Evolutionary conservation across 768 basidiomycete genomes (phyloP).

Genomic region (Tephrocybe sp.): DNA sequence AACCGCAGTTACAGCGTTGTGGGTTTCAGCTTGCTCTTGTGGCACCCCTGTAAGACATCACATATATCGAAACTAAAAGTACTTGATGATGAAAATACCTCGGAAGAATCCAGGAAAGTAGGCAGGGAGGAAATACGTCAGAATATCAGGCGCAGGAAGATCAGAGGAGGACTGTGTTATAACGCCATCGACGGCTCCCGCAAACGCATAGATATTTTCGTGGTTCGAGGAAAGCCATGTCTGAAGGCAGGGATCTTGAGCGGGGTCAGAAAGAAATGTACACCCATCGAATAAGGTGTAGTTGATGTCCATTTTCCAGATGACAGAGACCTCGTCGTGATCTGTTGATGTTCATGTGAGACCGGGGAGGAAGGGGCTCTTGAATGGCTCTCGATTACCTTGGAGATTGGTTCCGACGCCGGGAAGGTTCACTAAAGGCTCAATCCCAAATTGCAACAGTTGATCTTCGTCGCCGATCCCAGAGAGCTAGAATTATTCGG

Average conservation of each 20-base stretch:
- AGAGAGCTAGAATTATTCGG: conserved; percentile 23
- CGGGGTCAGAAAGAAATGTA: conserved; percentile 24
- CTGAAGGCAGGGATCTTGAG: conserved; percentile 27
- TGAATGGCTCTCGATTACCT: conserved; percentile 18
- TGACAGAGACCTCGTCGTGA: conserved; percentile 31
- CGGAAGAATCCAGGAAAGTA: conserved; percentile 27
- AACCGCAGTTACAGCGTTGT: conserved; percentile 24
- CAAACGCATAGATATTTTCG: conserved; percentile 27
- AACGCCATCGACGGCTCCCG: conserved; percentile 21
- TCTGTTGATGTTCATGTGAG: conserved; percentile 16
- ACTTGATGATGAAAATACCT: conserved; percentile 13
- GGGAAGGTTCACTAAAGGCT: conserved; percentile 28
- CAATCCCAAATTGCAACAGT: conserved; percentile 24
- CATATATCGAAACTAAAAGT: neutral
- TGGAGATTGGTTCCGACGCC: conserved; percentile 38
- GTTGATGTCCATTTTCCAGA: conserved; percentile 29
- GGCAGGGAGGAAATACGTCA: conserved; percentile 27
- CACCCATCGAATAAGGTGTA: conserved; percentile 27
- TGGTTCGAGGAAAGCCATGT: conserved; percentile 24
- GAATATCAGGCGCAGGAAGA: conserved; percentile 23
- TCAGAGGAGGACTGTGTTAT: conserved; percentile 22
- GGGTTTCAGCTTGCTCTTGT: conserved; percentile 21
- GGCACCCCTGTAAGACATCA: conserved; percentile 17
- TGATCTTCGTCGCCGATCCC: conserved; percentile 31
- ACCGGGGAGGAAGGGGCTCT: neutral